These are phyloP conservation scores for Metschnikowia baotianmanensis DNA, from an alignment of 805 yeast genomes.

Conservation along the genomic window DNA sequence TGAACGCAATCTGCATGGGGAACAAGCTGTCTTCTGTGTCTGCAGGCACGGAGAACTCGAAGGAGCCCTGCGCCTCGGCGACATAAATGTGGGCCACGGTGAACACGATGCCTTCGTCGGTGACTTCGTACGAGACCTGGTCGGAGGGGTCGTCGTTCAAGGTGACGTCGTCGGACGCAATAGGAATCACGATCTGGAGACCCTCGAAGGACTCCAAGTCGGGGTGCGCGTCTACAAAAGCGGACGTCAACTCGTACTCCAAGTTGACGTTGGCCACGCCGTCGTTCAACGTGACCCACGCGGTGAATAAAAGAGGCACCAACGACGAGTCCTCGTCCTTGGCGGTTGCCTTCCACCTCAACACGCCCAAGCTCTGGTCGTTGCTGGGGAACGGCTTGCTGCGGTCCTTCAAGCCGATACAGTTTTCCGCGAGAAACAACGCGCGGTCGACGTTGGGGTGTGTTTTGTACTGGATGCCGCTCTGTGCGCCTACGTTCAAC, in stretches of 20 bases:
- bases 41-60: constrained; percentile 75
- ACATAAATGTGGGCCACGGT: constrained; percentile 53
- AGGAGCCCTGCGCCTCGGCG: constrained; percentile 61
- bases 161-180: constrained; percentile 53
- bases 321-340: constrained; percentile 48
- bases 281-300: constrained; percentile 76
- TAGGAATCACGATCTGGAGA: constrained; percentile 62
- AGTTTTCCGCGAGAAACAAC: constrained; percentile 53
- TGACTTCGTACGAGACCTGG: constrained; percentile 50
- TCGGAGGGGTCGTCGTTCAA: constrained; percentile 48
- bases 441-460: constrained; percentile 93
- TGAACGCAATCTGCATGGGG: constrained; percentile 79
- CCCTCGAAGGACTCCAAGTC: constrained; percentile 47
- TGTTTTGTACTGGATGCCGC: constrained; percentile 75
- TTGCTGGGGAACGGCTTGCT: constrained; percentile 84
- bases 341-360: constrained; percentile 85
- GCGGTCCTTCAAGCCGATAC: constrained; percentile 74
- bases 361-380: constrained; percentile 85
- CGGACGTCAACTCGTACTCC: constrained; percentile 74
- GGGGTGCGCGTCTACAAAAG: constrained; percentile 28
- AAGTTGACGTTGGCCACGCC: constrained; percentile 71
- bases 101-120: constrained; percentile 71
- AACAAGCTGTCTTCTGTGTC: constrained; percentile 79
- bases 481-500: constrained; percentile 46
- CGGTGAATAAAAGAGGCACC: constrained; percentile 69